Evolutionary conservation across 2,329 filamentous ascomycete genomes (phyloP).

Genomic region (Botrytis galanthina): DNA sequence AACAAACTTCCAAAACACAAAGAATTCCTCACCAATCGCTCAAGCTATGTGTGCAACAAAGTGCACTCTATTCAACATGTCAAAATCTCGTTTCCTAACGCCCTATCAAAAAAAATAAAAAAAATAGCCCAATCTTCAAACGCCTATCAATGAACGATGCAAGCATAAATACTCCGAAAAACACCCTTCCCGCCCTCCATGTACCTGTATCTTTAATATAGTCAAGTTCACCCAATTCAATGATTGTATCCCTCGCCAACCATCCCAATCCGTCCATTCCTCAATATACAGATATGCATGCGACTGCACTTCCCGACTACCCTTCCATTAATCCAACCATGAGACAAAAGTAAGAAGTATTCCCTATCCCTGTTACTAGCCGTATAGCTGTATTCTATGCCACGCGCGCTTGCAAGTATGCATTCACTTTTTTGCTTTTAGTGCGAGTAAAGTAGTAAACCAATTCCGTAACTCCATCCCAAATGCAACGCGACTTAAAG

Average conservation of each 20-base stretch:
- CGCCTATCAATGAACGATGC: not conserved
- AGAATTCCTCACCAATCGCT: not conserved
- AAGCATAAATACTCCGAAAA: conserved; percentile 1
- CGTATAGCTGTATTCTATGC: conserved; percentile 2
- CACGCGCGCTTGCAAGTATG: conserved; percentile 3
- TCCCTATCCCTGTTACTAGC: not conserved
- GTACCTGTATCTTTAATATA: not conserved
- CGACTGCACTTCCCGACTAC: not conserved
- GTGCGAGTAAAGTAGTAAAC: not conserved
- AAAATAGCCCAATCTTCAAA: not conserved
- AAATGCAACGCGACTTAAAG: not conserved
- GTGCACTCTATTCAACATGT: not conserved
- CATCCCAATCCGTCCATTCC: not conserved
- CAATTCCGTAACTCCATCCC: conserved; percentile 6
- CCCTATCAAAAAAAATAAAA: not conserved
- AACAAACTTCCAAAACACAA: not conserved
- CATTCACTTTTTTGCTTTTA: conserved; percentile 5
- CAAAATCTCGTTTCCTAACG: not conserved
- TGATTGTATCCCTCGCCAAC: conserved; percentile 2
- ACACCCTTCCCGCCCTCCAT: not conserved
- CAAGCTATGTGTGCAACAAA: not conserved
- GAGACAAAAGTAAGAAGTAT: conserved; percentile 3
- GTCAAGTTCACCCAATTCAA: conserved; percentile 7
- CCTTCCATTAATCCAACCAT: conserved; percentile 17
- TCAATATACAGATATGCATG: conserved; percentile 11